A percentile compares a stretch with the other conserved stretches of the same genome.
phyloP scores from a whole-genome alignment of 2,329 filamentous ascomycete genomes.

The Exserohilum rostratum region DNA sequence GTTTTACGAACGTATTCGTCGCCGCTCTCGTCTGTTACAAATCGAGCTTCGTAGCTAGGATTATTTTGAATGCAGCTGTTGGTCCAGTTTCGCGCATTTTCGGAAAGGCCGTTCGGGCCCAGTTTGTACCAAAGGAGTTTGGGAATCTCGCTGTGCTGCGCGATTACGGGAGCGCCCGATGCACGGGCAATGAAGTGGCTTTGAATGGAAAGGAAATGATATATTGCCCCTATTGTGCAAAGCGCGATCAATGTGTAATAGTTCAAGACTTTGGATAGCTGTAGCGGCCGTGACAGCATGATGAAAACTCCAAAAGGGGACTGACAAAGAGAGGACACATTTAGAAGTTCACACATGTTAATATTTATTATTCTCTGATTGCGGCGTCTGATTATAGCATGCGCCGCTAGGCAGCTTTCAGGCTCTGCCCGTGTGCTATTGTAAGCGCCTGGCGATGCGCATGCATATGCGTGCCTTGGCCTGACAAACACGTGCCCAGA shows the following conservation, averaged over 20 bases:
- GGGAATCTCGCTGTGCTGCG: slow-evolving; percentile 28
- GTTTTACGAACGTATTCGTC: slow-evolving; percentile 42
- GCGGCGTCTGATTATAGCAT: not conserved
- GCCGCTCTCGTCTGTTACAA: slow-evolving; percentile 41
- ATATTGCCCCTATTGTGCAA: slow-evolving; percentile 2
- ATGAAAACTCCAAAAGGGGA: not conserved
- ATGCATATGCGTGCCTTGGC: not conserved
- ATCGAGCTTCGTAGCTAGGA: slow-evolving; percentile 33
- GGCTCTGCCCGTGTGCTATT: not conserved
- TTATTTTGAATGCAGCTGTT: slow-evolving; percentile 41
- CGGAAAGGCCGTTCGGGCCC: slow-evolving; percentile 44
- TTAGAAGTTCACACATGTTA: not conserved
- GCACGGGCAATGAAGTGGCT: not conserved
- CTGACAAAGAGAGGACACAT: not conserved
- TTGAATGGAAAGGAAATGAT: slow-evolving; percentile 6
- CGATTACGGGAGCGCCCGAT: not conserved
- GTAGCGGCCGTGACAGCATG: not conserved
- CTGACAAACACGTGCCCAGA: not conserved
- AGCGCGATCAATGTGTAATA: slow-evolving; percentile 3
- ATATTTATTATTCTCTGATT: not conserved
- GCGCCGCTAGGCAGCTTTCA: not conserved
- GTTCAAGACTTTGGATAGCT: slow-evolving; percentile 3
- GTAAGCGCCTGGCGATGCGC: not conserved
- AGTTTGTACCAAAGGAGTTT: slow-evolving; percentile 51
- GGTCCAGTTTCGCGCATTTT: slow-evolving; percentile 40